Base-by-base conservation (phyloP, 805 yeast genomes). In the Hanseniaspora meyeri region DNA sequence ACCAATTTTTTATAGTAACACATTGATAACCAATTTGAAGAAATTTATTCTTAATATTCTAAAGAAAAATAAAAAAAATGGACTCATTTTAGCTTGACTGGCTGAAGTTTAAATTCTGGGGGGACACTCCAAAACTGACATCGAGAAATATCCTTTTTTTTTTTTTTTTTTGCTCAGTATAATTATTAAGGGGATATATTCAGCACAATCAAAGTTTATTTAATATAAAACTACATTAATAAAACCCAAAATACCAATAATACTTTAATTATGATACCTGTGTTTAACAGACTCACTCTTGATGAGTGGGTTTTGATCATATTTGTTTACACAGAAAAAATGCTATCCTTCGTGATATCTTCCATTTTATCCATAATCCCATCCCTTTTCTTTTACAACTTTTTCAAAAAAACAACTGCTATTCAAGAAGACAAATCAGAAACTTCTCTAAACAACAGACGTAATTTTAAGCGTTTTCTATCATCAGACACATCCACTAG, bases 401-500 rank as follows among this genome's bases (percentile, higher is more conserved):
- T 20, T 6, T 16, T 4, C 11, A 17, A 17, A 11, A 32, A n/a
- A n/a, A 38, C 43, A 6, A 4, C 31, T 17, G 16, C 12, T 3
- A 29, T 20, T 5, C 8, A 37, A 5, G 46, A 40, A 27, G 50
- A 34, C 12, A 12, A 52, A 17, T 5, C 16, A 2, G 32, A 19
- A 29, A 31, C 20, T 6, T 27, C 37, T 8, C 12, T 49, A 54
- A 10, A 40, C 38, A 9, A 45, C 17, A 57, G 57, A 14, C 50
- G 59, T n/a, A 49, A 55, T 14, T 51, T 45, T n/a, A 59, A 60
- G 17, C 64, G 61, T 52, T 54, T 58, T 11, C 54, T 63, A 8
- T 45, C 61, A 20, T 39, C 54, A 5, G 60, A 66, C 19, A 63
- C 71, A n/a, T 69, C 71, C 51, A 58, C 57, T 9, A 60, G 83